These are phyloP conservation scores for Candida ponderosae DNA, from an alignment of 805 yeast species.

Conservation along the genomic window DNA sequence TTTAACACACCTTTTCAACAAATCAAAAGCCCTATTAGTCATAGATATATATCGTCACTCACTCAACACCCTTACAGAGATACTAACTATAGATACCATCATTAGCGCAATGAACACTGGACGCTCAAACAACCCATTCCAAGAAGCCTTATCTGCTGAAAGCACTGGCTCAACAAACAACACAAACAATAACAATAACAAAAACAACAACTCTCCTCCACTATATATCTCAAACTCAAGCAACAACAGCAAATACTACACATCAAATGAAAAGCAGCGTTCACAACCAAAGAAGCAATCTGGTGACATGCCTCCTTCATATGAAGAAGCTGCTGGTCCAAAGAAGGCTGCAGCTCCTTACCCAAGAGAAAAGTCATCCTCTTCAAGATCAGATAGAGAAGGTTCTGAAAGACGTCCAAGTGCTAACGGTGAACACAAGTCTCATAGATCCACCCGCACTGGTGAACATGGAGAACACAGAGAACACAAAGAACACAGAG, in stretches of 20 bases:
- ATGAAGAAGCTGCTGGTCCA: conserved; percentile 61
- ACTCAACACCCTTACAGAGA: conserved; percentile 1
- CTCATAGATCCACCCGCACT: conserved; percentile 13
- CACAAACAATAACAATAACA: conserved; percentile 25
- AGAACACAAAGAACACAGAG: conserved; percentile 7
- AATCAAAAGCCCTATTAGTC: too few relatives aligned
- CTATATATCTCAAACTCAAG: conserved; percentile 28
- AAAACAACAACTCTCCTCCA: conserved; percentile 8
- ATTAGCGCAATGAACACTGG: conserved; percentile 2
- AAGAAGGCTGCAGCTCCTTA: conserved; percentile 34
- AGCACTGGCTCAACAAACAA: conserved; percentile 21
- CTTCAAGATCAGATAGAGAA: conserved; percentile 21
- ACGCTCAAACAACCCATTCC: conserved; percentile 43
- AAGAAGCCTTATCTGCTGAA: conserved; percentile 35
- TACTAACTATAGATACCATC: conserved; percentile 5
- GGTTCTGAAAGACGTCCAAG: conserved; percentile 1
- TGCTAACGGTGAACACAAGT: conserved; percentile 2
- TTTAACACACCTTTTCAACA: too few relatives aligned
- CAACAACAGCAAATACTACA: conserved; percentile 23
- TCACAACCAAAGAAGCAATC: conserved; percentile 7
- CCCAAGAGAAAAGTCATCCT: conserved; percentile 42
- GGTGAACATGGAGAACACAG: conserved; percentile 15
- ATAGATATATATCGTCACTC: background rate
- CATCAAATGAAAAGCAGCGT: conserved; percentile 16
- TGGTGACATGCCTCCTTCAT: conserved; percentile 49